phyloP scores from a whole-genome alignment of 257 asterid species.

The Cinchona pubescens region DNA sequence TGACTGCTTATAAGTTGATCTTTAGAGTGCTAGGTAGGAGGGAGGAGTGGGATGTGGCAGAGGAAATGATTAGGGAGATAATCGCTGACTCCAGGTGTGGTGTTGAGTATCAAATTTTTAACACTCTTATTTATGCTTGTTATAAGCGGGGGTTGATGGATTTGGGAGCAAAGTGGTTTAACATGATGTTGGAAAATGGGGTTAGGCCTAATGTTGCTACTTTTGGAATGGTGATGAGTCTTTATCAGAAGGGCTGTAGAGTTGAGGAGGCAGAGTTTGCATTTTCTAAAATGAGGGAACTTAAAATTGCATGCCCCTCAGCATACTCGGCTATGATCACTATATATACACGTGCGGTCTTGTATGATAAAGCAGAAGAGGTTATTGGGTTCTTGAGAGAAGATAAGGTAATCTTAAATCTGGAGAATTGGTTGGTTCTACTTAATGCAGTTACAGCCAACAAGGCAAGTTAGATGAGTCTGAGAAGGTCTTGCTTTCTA shows the following conservation, averaged over 20 bases:
- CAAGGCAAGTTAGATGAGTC: constrained; percentile 75
- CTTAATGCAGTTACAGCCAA: constrained; percentile 85
- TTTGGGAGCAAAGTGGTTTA: constrained; percentile 65
- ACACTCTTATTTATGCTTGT: constrained; percentile 71
- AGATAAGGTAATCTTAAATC: constrained; percentile 57
- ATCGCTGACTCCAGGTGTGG: constrained; percentile 40
- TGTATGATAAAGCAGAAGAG: constrained; percentile 67
- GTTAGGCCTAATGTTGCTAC: constrained; percentile 79
- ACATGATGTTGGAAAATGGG: constrained; percentile 60
- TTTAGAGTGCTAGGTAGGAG: constrained; percentile 73
- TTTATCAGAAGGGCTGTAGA: constrained; percentile 64
- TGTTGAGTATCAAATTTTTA: constrained; percentile 55
- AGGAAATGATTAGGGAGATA: constrained; percentile 59
- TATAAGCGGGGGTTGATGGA: constrained; percentile 58
- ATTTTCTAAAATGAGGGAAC: constrained; percentile 65
- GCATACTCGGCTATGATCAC: constrained; percentile 94
- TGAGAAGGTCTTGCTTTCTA: constrained; percentile 46
- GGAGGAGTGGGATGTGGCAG: constrained; percentile 66
- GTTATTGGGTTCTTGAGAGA: constrained; percentile 60
- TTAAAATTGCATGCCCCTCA: constrained; percentile 52
- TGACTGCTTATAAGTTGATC: constrained; percentile 57
- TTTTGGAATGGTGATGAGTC: constrained; percentile 86
- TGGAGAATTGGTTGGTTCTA: constrained; percentile 81
- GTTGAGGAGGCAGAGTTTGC: constrained; percentile 78
- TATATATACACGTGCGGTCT: constrained; percentile 63